Evolutionary conservation across 2,329 filamentous ascomycete species (phyloP).

Genomic region (Claviceps sp.): DNA sequence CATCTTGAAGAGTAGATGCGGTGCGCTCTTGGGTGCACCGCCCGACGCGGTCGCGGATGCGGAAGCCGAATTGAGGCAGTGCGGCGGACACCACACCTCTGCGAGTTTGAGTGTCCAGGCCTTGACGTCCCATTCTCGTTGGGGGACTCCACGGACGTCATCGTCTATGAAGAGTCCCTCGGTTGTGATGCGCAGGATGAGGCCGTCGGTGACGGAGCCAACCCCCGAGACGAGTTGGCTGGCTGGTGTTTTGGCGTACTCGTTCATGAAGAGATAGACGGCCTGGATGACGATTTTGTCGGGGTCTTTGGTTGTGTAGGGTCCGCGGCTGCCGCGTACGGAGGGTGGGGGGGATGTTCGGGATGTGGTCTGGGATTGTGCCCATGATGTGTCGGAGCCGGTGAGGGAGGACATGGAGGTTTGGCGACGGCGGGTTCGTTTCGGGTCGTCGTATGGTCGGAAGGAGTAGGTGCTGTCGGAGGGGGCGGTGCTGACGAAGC

Average conservation of each 20-base stretch:
- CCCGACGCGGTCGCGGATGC: constrained; percentile 25
- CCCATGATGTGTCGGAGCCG: constrained; percentile 71
- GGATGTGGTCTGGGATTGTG: constrained; percentile 69
- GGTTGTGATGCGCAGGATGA: constrained; percentile 83
- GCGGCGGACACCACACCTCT: constrained; percentile 71
- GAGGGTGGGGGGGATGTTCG: constrained; percentile 74
- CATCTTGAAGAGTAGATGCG: constrained; percentile 34
- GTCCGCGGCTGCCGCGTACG: constrained; percentile 55
- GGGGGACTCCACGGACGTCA: constrained; percentile 78
- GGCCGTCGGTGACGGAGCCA: constrained; percentile 75
- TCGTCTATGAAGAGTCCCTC: constrained; percentile 97
- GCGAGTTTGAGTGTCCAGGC: constrained; percentile 91
- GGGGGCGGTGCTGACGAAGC: constrained; percentile 42
- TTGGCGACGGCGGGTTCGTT: constrained; percentile 41
- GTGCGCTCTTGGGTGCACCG: constrained; percentile 21
- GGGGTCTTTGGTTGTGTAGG: constrained; percentile 79
- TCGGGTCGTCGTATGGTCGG: constrained; percentile 62
- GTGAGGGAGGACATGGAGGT: constrained; percentile 57
- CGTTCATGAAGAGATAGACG: constrained; percentile 85
- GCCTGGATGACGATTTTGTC: constrained; percentile 93
- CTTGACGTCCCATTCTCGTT: constrained; percentile 97
- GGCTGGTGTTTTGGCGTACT: constrained; percentile 77
- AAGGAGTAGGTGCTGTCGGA: constrained; percentile 59
- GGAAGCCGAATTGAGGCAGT: constrained; percentile 35
- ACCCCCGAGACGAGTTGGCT: constrained; percentile 79